Percentiles rank a stretch among this genome's conserved stretches.
These are phyloP conservation scores for Phytophthora capsici DNA, from an alignment of 352 stramenopile genomes.

Conservation along the genomic window DNA sequence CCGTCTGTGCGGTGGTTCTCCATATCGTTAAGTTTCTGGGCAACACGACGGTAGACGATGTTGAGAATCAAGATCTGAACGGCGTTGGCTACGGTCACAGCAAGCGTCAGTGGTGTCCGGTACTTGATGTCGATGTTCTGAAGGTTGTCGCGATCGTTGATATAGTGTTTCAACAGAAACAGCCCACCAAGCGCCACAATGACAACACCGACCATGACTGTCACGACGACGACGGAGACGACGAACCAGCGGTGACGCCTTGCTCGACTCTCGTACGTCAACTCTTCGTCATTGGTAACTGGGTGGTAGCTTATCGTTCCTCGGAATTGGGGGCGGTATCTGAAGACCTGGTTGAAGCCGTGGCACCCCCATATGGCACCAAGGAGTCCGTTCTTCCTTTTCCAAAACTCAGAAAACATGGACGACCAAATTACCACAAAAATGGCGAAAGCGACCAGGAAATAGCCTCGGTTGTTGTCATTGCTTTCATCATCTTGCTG, in stretches of 20 bases:
- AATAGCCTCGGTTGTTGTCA: slow-evolving; percentile 56
- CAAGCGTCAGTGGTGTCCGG: slow-evolving; percentile 41
- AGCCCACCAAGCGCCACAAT: slow-evolving; percentile 62
- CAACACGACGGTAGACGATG: slow-evolving; percentile 89
- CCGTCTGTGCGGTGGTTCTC: slow-evolving; percentile 92
- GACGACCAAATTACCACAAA: slow-evolving; percentile 90
- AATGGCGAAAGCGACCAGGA: slow-evolving; percentile 73
- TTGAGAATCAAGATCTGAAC: slow-evolving; percentile 95
- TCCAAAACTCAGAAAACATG: slow-evolving; percentile 87
- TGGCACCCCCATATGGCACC: slow-evolving; percentile 85
- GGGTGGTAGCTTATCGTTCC: slow-evolving; percentile 74
- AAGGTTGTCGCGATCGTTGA: slow-evolving; percentile 49
- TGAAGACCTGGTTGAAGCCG: slow-evolving; percentile 70
- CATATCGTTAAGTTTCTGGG: slow-evolving; percentile 92
- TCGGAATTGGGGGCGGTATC: slow-evolving; percentile 82
- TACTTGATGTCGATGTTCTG: slow-evolving; percentile 44
- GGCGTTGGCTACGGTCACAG: slow-evolving; percentile 62
- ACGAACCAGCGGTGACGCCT: slow-evolving; percentile 61
- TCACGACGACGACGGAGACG: slow-evolving; percentile 62
- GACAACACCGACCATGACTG: slow-evolving; percentile 74
- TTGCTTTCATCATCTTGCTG: slow-evolving; percentile 30
- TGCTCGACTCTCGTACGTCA: slow-evolving; percentile 63
- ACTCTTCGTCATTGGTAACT: slow-evolving; percentile 59
- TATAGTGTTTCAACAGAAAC: slow-evolving; percentile 70
- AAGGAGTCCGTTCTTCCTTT: slow-evolving; percentile 80